phyloP scores from a whole-genome alignment of 2,329 filamentous ascomycete species.

The Alternaria dauci region DNA sequence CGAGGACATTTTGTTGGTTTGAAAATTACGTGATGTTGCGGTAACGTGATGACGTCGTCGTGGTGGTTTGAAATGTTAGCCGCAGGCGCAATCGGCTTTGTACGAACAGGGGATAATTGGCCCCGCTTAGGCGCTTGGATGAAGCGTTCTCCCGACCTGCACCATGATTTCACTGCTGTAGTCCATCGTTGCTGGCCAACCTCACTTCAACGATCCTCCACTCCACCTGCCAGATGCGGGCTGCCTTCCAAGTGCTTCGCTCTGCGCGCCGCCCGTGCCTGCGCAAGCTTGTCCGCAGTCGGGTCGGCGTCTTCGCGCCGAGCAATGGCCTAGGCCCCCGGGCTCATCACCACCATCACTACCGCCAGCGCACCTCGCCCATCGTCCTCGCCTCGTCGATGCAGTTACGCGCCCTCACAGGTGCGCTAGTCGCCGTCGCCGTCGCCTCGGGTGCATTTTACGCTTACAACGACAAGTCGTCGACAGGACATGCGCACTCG shows the following conservation, averaged over 20 bases:
- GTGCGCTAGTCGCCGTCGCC: slow-evolving; percentile 73
- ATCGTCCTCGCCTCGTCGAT: slow-evolving; percentile 72
- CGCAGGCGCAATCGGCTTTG: slow-evolving; percentile 10
- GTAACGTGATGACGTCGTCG: slow-evolving; percentile 31
- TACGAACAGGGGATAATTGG: slow-evolving; percentile 22
- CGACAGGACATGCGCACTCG: slow-evolving; percentile 32
- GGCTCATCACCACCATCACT: slow-evolving; percentile 54
- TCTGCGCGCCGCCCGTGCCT: slow-evolving; percentile 71
- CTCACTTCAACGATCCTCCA: slow-evolving; percentile 14
- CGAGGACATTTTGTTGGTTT: slow-evolving; percentile 63
- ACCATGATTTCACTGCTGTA: slow-evolving; percentile 19
- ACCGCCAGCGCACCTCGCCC: slow-evolving; percentile 50
- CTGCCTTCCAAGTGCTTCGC: slow-evolving; percentile 72
- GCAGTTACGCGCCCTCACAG: slow-evolving; percentile 74
- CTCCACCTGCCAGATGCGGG: slow-evolving; percentile 68
- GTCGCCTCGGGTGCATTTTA: slow-evolving; percentile 80
- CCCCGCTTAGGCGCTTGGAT: slow-evolving; percentile 15
- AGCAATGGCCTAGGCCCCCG: slow-evolving; percentile 59
- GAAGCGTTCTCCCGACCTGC: slow-evolving; percentile 16
- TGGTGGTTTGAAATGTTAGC: slow-evolving; percentile 15
- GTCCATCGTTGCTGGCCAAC: slow-evolving; percentile 13
- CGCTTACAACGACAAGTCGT: slow-evolving; percentile 63
- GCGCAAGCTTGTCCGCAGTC: slow-evolving; percentile 66
- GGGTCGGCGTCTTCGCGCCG: slow-evolving; percentile 46
- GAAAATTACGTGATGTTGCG: slow-evolving; percentile 17